A percentile compares a stretch with the other conserved stretches of the same genome.
phyloP scores from a whole-genome alignment of 2,329 filamentous ascomycete genomes.

The Aphanoascus verrucosus region DNA sequence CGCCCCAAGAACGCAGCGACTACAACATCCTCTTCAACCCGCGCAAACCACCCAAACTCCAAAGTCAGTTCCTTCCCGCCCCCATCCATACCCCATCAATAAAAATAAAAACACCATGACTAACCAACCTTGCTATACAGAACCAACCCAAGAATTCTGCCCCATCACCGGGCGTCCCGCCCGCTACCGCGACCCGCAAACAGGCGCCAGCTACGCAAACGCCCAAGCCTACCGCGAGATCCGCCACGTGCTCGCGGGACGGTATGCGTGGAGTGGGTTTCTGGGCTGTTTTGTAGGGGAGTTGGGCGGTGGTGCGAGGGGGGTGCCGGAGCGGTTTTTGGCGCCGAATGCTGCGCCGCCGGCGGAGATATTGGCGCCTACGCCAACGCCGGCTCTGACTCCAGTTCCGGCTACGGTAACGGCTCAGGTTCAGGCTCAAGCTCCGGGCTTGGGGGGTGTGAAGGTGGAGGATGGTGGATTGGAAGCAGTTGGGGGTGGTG shows the following conservation, averaged over 20 bases:
- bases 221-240: slow-evolving; percentile 68
- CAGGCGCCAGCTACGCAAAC: slow-evolving; percentile 71
- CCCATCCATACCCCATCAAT: neutral
- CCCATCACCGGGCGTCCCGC: slow-evolving; percentile 74
- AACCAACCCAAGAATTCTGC: slow-evolving; percentile 49
- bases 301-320: slow-evolving; percentile 49
- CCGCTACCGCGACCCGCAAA: slow-evolving; percentile 73
- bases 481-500: neutral
- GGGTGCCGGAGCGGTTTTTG: slow-evolving; percentile 69
- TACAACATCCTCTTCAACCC: slow-evolving; percentile 47
- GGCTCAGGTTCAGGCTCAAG: no score
- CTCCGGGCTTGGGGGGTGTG: no score
- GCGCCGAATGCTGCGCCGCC: slow-evolving; percentile 21
- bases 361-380: slow-evolving; percentile 7
- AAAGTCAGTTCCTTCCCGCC: slow-evolving; percentile 31
- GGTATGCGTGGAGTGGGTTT: slow-evolving; percentile 72
- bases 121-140: slow-evolving; percentile 20
- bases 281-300: slow-evolving; percentile 75
- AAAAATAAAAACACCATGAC: slow-evolving; percentile 3
- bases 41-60: slow-evolving; percentile 39
- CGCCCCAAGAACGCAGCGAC: slow-evolving; percentile 42
- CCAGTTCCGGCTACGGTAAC: no score
- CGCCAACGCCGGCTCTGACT: neutral
- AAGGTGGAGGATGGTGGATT: neutral
- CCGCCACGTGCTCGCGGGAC: slow-evolving; percentile 58